Conservation (phyloP, 495 filamentous ascomycete genomes). For the Massariosphaeria phaeospora region DNA sequence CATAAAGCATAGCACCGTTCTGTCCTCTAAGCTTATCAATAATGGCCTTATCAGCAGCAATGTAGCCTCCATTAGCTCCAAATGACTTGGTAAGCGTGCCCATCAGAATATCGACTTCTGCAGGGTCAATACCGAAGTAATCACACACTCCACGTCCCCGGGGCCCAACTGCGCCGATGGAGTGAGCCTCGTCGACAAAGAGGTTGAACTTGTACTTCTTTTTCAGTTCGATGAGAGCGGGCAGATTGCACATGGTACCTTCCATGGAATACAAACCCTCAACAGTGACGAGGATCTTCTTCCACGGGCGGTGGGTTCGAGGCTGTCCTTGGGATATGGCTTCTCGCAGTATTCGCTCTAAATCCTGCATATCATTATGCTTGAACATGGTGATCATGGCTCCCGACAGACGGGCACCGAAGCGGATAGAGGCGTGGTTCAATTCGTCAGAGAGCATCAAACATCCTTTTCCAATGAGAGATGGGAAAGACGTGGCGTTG, state of each 20-base stretch:
- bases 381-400: constrained; percentile 94
- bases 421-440: constrained; percentile 95
- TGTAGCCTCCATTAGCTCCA: constrained; percentile 94
- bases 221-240: constrained; percentile 77
- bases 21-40: constrained; percentile 83
- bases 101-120: constrained; percentile 93
- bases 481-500: constrained; percentile 85
- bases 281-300: constrained; percentile 94
- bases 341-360: constrained; percentile 80
- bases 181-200: constrained; percentile 96
- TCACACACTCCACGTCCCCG: constrained; percentile 90
- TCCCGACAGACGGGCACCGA: constrained; percentile 87
- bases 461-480: constrained; percentile 83
- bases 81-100: constrained; percentile 98
- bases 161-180: constrained; percentile 87
- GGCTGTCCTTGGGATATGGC: constrained; percentile 94
- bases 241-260: constrained; percentile 95
- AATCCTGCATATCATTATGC: constrained; percentile 88
- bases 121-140: constrained; percentile 85
- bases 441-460: constrained; percentile 94
- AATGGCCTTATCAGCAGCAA: constrained; percentile 83
- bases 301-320: constrained; percentile 94
- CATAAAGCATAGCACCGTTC: constrained; percentile 82
- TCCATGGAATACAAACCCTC: constrained; percentile 99
- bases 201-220: constrained; percentile 94